A percentile compares a stretch with the other conserved stretches of the same genome.
phyloP scores from a whole-genome alignment of 1,139 yeast species.

The Diutina mesorugosa region DNA sequence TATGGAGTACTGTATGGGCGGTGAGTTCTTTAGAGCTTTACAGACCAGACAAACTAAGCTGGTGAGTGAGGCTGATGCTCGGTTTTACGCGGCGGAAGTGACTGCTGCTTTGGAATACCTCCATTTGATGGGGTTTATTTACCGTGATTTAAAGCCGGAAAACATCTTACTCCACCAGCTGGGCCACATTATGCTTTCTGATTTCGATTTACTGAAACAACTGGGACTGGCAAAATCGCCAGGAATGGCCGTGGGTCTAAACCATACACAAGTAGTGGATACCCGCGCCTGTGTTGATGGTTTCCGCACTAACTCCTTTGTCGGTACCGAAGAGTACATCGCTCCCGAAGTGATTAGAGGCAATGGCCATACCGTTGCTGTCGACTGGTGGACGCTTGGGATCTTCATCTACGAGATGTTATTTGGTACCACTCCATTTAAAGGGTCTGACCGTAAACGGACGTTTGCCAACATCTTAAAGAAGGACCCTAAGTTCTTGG shows the following conservation, averaged over 20 bases:
- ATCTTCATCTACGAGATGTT: constrained; percentile 87
- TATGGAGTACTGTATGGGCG: constrained; percentile 99
- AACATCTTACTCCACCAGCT: constrained; percentile 86
- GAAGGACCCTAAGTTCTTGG: constrained; percentile 68
- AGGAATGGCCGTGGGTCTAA: constrained; percentile 11
- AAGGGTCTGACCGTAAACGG: constrained; percentile 76
- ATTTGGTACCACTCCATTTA: constrained; percentile 91
- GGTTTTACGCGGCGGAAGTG: constrained; percentile 93
- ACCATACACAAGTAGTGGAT: constrained; percentile 35
- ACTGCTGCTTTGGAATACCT: constrained; percentile 93
- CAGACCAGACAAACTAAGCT: constrained; percentile 86
- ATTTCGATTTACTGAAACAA: constrained; percentile 90
- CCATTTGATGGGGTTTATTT: constrained; percentile 92
- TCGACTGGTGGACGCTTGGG: constrained; percentile 99
- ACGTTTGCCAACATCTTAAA: constrained; percentile 83
- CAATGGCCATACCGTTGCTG: constrained; percentile 94
- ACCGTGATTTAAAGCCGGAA: constrained; percentile 91
- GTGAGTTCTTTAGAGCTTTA: constrained; percentile 92
- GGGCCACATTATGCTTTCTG: constrained; percentile 96
- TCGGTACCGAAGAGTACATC: constrained; percentile 95
- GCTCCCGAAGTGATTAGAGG: constrained; percentile 98
- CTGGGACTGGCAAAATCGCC: constrained; percentile 59
- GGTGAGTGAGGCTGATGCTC: constrained; percentile 77
- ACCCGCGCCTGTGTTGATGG: constrained; percentile 94
- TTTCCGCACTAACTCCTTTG: constrained; percentile 91